Base-by-base conservation (phyloP, 2,329 filamentous ascomycete genomes). In the Aspergillus luchuensis region DNA sequence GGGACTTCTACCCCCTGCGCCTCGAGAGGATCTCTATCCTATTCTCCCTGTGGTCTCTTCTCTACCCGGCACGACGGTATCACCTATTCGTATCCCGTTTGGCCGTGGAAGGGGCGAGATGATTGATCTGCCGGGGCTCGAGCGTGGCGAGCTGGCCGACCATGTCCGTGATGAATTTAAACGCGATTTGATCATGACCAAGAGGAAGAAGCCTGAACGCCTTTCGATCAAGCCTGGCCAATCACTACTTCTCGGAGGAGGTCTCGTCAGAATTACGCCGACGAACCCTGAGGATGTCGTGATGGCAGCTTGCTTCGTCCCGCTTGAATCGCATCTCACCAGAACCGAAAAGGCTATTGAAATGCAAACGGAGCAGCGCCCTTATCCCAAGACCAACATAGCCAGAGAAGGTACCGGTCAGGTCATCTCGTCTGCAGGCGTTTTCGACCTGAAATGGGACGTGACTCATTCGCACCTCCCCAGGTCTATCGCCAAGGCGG, bases 51-150 rank as follows among this genome's bases (percentile, higher is more conserved):
- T 96, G 10, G 90, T 97, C 1, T 97, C 92, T 0, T 85, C 91
- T 4, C 82, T 97, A 2, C 91, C 95, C 0, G 95, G 96, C 8
- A 99, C 95, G 0, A 99, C 95, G 1, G 95, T 93, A 2, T 96
- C 92, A 0, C 95, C 95, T 0, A 98, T 99, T 67, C 89, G 95
- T 28, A 87, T 98, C 17, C 92, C 92, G 0, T 99, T 95, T 72
- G 93, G 93, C 49, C 87, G 87, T 61, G 90, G 91, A 23, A 90
- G 87, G 70, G 95, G 95, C 58, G 96, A 99, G 75, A 82, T 99
- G 36, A 91, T 99, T 69, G 95, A 99, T 73, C 83, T 99, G 13
- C 95, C 95, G 0, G 95, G 95, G 0, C 80, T 99, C 36, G 85
- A 88, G 8, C 88, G 95, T 49, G 89, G 87, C 25, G 85, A 87